Evolutionary conservation across 208 protist genomes (phyloP), one percentile per base, ranked within the genome.

Genomic region (Leishmania guyanensis): DNA sequence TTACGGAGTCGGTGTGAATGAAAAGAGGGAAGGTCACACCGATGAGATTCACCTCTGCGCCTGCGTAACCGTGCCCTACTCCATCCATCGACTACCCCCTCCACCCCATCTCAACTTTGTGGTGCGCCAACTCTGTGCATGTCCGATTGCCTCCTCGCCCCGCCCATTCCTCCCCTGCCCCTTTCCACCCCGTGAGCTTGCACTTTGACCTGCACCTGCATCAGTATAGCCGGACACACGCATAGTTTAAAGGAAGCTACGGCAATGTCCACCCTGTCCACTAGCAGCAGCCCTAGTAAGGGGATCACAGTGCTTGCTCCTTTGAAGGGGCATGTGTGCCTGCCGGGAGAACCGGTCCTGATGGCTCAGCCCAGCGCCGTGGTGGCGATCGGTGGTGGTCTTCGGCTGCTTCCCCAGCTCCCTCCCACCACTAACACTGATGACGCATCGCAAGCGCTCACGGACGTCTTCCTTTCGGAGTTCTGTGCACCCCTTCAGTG

Each of bases 291-390:
- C 64, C 20, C 60, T 36, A 70, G 58, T 50, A 80, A 46, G 36
- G 84, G 82, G 20, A 81, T 97, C 46, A 70, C 78, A 43, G 89
- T 91, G 79, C 70, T 97, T 14, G 89, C 89, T 17, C 85, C 90
- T n/a, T 51, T 91, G 53, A 81, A 82, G 51, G 79, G 81, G 5
- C 88, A 95, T 74, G 91, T 97, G 48, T 97, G 91, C 78, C 87
- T 97, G 0, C 94, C 94, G 16, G 94, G 94, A 20, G 92, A 97
- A n/a, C 87, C 91, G 20, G 92, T 97, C 2, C 81, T 97, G 43
- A 60, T 83, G 48, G 76, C 92, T 46, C 77, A 80, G 14, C 76
- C 82, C 17, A 43, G 53, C 14, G 92, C 90, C 8, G 86, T 93
- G 29, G 91, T 97, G 20, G 72, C 88, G 17, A 80, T 97, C 9